Percentiles rank a stretch among this genome's conserved stretches.
phyloP scores from a whole-genome alignment of 306 rosid species.

The Gleditsia sinensis region DNA sequence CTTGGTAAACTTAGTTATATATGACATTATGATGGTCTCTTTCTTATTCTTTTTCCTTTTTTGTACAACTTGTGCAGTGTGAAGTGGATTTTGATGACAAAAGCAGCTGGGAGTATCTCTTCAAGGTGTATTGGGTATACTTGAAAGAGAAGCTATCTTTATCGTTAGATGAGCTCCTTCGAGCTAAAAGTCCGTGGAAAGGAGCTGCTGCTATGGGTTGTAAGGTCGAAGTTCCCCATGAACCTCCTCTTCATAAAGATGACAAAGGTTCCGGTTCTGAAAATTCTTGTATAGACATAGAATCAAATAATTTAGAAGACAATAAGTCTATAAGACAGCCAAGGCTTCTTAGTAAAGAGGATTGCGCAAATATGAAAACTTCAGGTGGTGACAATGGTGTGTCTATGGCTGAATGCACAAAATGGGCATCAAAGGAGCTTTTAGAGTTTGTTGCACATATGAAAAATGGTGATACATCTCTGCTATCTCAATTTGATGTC shows the following conservation, averaged over 20 bases:
- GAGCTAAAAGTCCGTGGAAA: constrained; percentile 74
- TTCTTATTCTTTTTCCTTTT: constrained; percentile 8
- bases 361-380: constrained; percentile 38
- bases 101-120: constrained; percentile 99
- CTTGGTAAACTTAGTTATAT: constrained; percentile 6
- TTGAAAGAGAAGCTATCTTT: constrained; percentile 77
- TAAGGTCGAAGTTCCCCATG: constrained; percentile 45
- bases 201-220: constrained; percentile 47
- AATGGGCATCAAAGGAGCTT: constrained; percentile 91
- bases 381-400: constrained; percentile 41
- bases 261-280: constrained; percentile 51
- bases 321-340: constrained; percentile 42
- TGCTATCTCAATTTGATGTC: constrained; percentile 66
- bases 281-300: constrained; percentile 60
- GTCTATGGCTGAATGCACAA: constrained; percentile 49
- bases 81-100: constrained; percentile 95
- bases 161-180: constrained; percentile 73
- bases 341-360: constrained; percentile 33
- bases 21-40: constrained; percentile 17
- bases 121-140: constrained; percentile 88
- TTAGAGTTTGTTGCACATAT: constrained; percentile 87
- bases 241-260: constrained; percentile 45
- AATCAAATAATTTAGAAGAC: constrained; percentile 49
- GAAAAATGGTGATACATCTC: constrained; percentile 78
- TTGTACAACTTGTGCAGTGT: constrained; percentile 37